Base-by-base conservation (phyloP, 108 stramenopile species). In the Discostella stelligeroides region DNA sequence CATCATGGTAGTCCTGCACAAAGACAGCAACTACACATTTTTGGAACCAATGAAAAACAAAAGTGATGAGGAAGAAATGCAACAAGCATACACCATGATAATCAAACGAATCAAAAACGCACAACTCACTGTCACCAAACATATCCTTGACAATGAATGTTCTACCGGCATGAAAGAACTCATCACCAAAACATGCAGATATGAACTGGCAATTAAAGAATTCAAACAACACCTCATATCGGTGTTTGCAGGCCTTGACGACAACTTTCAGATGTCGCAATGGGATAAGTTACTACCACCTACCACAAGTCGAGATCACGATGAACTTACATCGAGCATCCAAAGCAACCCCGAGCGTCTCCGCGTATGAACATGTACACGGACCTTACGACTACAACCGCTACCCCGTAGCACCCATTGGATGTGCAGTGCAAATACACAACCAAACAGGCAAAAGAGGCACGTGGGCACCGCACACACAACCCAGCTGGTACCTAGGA, bases 171-270 rank as follows among this genome's bases (percentile, higher is more conserved):
- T 63, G 62, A 63, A 63, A 27, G 39, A 39, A 10, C 60, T 40
- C 40, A 60, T 60, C 15, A 3, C 25, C 43, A 21, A 46, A 4
- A 8, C 34, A 18, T 47, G 23, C 43, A 20, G 75, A 11, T 64
- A 53, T 42, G 80, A 84, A 71, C 53, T 80, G 9, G 76, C 83
- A 43, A 83, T 83, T 17, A 70, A 43, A n/a, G 74, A 72, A 11
- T 83, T 73, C 58, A 66, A 73, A 42, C 63, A 73, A 28, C 82
- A 83, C 45, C 69, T 79, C 49, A 62, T 82, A 28, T 15, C 12
- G 5, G 15, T 20, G 5, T n/a, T 49, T n/a, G 67, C 82, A 2
- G 63, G 61, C 39, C 60, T 83, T 21, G 54, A 74, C 56, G 38
- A 18, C 10, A 27, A 62, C 1, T 83, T 83, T 38, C 82, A 72